Conservation (phyloP, 139 green algal species). For the Ostreobium quekettii region DNA sequence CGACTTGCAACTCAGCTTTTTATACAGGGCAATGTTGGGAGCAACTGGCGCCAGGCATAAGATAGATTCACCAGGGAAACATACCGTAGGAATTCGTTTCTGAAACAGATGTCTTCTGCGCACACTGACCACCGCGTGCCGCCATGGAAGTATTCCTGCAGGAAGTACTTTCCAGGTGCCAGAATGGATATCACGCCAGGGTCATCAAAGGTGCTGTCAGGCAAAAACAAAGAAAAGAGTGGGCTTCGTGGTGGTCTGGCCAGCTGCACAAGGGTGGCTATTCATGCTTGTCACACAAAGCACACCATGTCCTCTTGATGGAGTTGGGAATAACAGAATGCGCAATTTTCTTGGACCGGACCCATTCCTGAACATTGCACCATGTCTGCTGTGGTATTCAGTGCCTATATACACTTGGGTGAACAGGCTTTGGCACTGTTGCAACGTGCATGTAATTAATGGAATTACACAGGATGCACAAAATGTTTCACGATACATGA, state of each 20-base stretch:
- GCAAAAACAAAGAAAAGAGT: background rate
- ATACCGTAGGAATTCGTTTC: constrained; percentile 55
- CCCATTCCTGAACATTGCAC: too few species aligned
- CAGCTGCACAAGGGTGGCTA: background rate
- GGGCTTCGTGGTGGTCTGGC: too few species aligned
- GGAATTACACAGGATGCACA: too few species aligned
- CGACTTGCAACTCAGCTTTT: too few species aligned
- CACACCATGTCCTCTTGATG: background rate
- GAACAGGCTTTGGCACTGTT: too few species aligned
- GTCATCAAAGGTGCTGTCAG: constrained; percentile 78
- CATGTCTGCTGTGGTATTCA: too few species aligned
- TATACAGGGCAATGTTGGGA: too few species aligned
- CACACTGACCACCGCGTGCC: constrained; percentile 72
- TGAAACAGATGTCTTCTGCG: constrained; percentile 76
- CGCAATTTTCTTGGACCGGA: too few species aligned
- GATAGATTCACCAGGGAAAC: constrained; percentile 11
- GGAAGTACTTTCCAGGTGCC: constrained; percentile 63
- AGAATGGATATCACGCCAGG: constrained; percentile 60
- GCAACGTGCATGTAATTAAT: too few species aligned
- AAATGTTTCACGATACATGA: too few species aligned
- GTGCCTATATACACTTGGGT: too few species aligned
- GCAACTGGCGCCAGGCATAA: too few species aligned
- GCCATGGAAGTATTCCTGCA: constrained; percentile 47
- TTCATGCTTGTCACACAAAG: background rate
- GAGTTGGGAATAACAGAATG: constrained; percentile 1